Evolutionary conservation across 306 rosid species (phyloP).

Genomic region (Cucurbita pepo): DNA sequence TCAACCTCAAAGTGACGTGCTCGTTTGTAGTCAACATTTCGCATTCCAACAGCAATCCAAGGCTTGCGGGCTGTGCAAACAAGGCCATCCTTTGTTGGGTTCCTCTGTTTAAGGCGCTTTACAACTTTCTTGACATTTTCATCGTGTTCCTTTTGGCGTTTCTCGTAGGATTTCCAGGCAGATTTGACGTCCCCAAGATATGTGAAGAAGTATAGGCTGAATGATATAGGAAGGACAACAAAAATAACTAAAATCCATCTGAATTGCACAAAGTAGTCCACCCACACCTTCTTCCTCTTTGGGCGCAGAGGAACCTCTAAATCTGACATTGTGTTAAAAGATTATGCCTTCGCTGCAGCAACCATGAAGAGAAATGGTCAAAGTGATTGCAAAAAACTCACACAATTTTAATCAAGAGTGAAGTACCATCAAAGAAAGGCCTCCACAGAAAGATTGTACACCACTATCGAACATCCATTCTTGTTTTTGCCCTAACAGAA

Average conservation of each 20-base stretch:
- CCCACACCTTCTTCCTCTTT: conserved; percentile 81
- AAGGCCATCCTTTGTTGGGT: conserved; percentile 78
- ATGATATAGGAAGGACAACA: conserved; percentile 87
- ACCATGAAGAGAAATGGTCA: neutral
- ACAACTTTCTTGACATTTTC: conserved; percentile 71
- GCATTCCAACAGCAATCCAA: conserved; percentile 93
- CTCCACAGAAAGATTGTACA: neutral
- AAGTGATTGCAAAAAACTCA: neutral
- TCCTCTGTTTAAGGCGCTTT: conserved; percentile 77
- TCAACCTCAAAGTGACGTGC: conserved; percentile 96
- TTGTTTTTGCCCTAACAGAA: neutral
- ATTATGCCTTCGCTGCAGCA: conserved; percentile 2
- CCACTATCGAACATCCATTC: neutral
- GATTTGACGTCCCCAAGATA: conserved; percentile 85
- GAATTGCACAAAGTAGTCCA: conserved; percentile 69
- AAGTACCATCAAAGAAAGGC: neutral
- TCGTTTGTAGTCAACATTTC: conserved; percentile 92
- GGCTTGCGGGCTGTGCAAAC: conserved; percentile 96
- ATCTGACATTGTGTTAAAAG: conserved; percentile 48
- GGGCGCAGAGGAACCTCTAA: conserved; percentile 70
- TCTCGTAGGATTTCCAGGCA: conserved; percentile 76
- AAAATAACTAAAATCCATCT: conserved; percentile 89
- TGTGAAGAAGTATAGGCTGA: conserved; percentile 66
- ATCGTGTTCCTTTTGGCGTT: conserved; percentile 76
- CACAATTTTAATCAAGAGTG: neutral